These are phyloP conservation scores for Magnolia changhungtana DNA, from an alignment of 164 flowering plant species.

Conservation along the genomic window DNA sequence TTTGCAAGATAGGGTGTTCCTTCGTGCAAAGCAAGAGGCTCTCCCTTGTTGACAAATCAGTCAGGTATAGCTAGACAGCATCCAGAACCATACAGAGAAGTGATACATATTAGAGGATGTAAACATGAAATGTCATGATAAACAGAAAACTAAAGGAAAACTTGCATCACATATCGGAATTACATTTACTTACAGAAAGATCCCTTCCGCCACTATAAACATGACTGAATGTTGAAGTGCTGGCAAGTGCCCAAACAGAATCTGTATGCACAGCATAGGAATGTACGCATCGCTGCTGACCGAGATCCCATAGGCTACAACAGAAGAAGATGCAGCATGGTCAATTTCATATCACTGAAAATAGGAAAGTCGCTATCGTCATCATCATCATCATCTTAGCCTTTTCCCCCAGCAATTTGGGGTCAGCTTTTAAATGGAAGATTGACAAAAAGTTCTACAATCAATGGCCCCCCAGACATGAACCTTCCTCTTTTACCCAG, in stretches of 20 bases:
- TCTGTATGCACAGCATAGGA: constrained; percentile 98
- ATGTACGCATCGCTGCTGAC: constrained; percentile 97
- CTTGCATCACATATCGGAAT: neutral
- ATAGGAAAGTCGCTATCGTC: neutral
- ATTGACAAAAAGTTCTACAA: too few species aligned
- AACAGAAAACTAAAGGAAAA: neutral
- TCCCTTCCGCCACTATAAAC: constrained; percentile 98
- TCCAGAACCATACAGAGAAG: constrained; percentile 8
- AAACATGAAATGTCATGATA: neutral
- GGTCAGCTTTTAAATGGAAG: too few species aligned
- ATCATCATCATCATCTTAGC: too few species aligned
- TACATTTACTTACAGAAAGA: constrained; percentile 61
- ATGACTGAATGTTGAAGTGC: constrained; percentile 88
- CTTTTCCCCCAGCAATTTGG: too few species aligned
- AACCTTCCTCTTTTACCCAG: too few species aligned
- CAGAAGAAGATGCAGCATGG: neutral
- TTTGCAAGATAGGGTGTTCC: constrained; percentile 76
- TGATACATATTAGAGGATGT: constrained; percentile 1
- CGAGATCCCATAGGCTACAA: constrained; percentile 92
- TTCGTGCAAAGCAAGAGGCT: constrained; percentile 83
- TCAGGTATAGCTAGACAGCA: constrained; percentile 70
- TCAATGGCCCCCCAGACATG: too few species aligned
- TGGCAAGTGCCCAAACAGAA: constrained; percentile 99
- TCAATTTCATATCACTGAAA: neutral
- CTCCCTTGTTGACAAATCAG: constrained; percentile 94